Percentiles rank a stretch among this genome's conserved stretches.
These are phyloP conservation scores for Epichloe baconii DNA, from an alignment of 2,329 filamentous ascomycete genomes.

Conservation along the genomic window DNA sequence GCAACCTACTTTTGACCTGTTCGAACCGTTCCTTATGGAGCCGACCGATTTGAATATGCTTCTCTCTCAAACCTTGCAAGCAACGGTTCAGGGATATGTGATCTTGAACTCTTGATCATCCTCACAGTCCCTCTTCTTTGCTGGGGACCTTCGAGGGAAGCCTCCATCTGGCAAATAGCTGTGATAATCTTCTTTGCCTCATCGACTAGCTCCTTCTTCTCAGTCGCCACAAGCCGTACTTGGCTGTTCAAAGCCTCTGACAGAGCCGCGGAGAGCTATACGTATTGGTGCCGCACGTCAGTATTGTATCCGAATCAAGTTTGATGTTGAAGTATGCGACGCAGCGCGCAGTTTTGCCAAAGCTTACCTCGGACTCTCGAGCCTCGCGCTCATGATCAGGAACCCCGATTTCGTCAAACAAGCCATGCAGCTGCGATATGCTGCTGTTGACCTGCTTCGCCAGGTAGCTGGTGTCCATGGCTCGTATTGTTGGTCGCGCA, in stretches of 20 bases:
- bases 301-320: background rate
- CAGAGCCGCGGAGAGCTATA: conserved; percentile 75
- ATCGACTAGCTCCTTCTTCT: conserved; percentile 84
- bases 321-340: too few species aligned
- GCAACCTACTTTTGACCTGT: conserved; percentile 73
- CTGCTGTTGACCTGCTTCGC: conserved; percentile 92
- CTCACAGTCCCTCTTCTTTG: conserved; percentile 44
- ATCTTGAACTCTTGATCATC: conserved; percentile 59
- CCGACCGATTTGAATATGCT: conserved; percentile 65
- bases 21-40: conserved; percentile 86
- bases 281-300: background rate
- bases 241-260: conserved; percentile 89
- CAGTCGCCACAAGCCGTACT: conserved; percentile 66
- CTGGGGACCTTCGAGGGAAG: conserved; percentile 69
- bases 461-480: conserved; percentile 84
- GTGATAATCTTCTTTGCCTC: conserved; percentile 78
- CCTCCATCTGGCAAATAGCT: conserved; percentile 85
- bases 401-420: conserved; percentile 98
- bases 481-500: background rate
- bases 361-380: conserved; percentile 68
- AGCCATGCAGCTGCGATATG: conserved; percentile 79
- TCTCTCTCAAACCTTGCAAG: conserved; percentile 70
- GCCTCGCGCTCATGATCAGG: conserved; percentile 81
- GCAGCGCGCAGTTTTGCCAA: background rate
- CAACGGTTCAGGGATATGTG: conserved; percentile 73